These are phyloP conservation scores for Amphibolis antarctica DNA, from an alignment of 106 monocot species.

Conservation along the genomic window DNA sequence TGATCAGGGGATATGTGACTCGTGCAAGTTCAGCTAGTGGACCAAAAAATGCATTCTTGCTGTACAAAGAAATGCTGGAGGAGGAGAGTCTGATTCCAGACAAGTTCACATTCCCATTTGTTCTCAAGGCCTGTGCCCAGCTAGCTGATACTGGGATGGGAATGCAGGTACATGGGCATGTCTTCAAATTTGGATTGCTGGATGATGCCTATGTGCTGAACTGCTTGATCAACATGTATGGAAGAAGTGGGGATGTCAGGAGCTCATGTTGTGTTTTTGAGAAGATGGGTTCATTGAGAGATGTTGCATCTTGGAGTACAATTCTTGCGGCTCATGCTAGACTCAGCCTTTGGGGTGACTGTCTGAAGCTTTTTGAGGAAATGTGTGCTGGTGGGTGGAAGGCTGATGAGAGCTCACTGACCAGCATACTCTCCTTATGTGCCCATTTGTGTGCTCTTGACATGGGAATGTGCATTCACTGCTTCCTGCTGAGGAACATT, in stretches of 20 bases:
- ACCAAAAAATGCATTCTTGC: conserved; percentile 25
- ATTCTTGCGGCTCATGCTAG: conserved; percentile 40
- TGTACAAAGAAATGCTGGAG: conserved; percentile 46
- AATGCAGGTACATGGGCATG: conserved; percentile 48
- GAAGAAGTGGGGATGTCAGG: conserved; percentile 43
- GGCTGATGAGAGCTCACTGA: conserved; percentile 54
- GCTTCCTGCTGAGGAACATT: conserved; percentile 33
- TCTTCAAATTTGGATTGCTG: conserved; percentile 34
- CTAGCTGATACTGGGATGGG: conserved; percentile 23
- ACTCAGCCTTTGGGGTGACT: conserved; percentile 30
- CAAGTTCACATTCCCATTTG: conserved; percentile 66
- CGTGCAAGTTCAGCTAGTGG: background rate
- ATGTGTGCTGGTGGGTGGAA: conserved; percentile 23
- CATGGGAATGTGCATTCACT: conserved; percentile 44
- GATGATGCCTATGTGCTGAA: conserved; percentile 44
- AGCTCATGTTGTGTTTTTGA: conserved; percentile 34
- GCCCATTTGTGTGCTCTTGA: conserved; percentile 37
- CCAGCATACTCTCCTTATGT: conserved; percentile 37
- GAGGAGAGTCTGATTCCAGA: conserved; percentile 29
- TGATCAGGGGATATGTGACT: conserved; percentile 48
- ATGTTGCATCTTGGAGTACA: conserved; percentile 56
- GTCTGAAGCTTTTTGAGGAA: conserved; percentile 27
- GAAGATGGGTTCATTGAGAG: conserved; percentile 25
- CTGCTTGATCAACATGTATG: conserved; percentile 69
- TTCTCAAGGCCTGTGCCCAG: conserved; percentile 57